Percentiles rank a stretch among this genome's conserved stretches.
Conservation (phyloP, 2,329 filamentous ascomycete species). For the Cladobotryum protrusum region DNA sequence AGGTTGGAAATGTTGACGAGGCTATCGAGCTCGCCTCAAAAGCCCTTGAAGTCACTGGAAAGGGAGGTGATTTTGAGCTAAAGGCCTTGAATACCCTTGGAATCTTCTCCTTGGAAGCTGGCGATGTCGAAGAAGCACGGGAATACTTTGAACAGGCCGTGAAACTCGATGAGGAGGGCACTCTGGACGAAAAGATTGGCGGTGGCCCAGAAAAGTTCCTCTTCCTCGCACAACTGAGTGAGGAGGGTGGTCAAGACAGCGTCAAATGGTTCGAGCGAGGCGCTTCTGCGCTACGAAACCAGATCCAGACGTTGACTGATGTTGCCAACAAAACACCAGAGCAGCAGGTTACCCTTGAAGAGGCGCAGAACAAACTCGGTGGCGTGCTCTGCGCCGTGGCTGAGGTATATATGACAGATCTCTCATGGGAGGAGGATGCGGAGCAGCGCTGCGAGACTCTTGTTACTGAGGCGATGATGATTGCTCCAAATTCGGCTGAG, state of each 20-base stretch:
- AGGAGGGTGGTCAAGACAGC: conserved; percentile 60
- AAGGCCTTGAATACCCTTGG: conserved; percentile 70
- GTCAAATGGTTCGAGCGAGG: conserved; percentile 65
- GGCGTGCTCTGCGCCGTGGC: conserved; percentile 90
- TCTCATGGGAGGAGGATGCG: conserved; percentile 87
- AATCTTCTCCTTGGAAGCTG: conserved; percentile 75
- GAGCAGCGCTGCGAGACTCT: conserved; percentile 82
- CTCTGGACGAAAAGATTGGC: conserved; percentile 61
- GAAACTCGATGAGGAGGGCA: conserved; percentile 69
- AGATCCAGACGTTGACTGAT: conserved; percentile 59
- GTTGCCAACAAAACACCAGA: conserved; percentile 30
- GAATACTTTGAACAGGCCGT: conserved; percentile 67
- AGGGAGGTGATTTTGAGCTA: conserved; percentile 47
- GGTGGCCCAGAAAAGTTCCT: conserved; percentile 91
- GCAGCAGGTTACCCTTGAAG: conserved; percentile 45
- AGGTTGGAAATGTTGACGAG: conserved; percentile 36
- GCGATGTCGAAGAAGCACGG: conserved; percentile 71
- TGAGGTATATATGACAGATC: conserved; percentile 98
- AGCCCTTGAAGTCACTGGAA: conserved; percentile 38
- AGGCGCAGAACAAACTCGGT: conserved; percentile 73
- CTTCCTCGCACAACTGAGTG: conserved; percentile 85
- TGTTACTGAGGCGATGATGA: conserved; percentile 82
- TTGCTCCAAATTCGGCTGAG: conserved; percentile 75
- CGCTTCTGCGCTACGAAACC: conserved; percentile 62
- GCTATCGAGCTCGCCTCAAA: conserved; percentile 34